Conservation (phyloP, 805 yeast species). For the Nakazawaea laoshanensis region DNA sequence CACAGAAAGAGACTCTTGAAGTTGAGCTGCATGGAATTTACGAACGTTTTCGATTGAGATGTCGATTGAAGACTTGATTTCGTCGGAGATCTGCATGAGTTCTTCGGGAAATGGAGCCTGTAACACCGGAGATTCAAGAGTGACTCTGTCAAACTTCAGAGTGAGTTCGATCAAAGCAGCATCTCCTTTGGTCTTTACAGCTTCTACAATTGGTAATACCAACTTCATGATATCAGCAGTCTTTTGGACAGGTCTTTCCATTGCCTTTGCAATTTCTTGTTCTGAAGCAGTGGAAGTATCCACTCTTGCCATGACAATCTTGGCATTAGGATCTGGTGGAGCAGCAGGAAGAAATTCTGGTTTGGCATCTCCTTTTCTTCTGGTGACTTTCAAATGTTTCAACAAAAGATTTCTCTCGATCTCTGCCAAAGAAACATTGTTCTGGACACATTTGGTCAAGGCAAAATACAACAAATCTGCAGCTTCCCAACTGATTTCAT, state of each 20-base stretch:
- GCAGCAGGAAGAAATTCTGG: conserved; percentile 44
- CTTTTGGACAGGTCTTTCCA: conserved; percentile 92
- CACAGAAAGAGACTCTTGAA: conserved; percentile 68
- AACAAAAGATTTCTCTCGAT: conserved; percentile 78
- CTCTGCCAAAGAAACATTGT: conserved; percentile 74
- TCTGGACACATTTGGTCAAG: conserved; percentile 45
- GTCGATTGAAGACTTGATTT: conserved; percentile 78
- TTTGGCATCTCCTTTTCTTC: conserved; percentile 96
- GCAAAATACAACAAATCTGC: conserved; percentile 74
- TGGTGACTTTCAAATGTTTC: conserved; percentile 78
- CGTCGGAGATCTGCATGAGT: conserved; percentile 63
- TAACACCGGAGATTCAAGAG: conserved; percentile 62
- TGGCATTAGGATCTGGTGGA: conserved; percentile 13
- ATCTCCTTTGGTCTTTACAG: conserved; percentile 75
- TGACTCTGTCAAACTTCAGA: conserved; percentile 83
- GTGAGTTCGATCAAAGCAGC: conserved; percentile 83
- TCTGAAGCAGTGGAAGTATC: conserved; percentile 30
- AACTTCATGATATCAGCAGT: conserved; percentile 88
- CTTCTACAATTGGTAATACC: conserved; percentile 81
- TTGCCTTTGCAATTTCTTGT: conserved; percentile 47
- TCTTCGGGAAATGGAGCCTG: conserved; percentile 82
- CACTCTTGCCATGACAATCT: conserved; percentile 44
- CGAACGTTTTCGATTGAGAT: conserved; percentile 81
- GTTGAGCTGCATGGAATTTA: conserved; percentile 91
- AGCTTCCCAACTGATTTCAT: conserved; percentile 89